phyloP scores from a whole-genome alignment of 441 rosid species.

The Euphorbia schlechtendalii region DNA sequence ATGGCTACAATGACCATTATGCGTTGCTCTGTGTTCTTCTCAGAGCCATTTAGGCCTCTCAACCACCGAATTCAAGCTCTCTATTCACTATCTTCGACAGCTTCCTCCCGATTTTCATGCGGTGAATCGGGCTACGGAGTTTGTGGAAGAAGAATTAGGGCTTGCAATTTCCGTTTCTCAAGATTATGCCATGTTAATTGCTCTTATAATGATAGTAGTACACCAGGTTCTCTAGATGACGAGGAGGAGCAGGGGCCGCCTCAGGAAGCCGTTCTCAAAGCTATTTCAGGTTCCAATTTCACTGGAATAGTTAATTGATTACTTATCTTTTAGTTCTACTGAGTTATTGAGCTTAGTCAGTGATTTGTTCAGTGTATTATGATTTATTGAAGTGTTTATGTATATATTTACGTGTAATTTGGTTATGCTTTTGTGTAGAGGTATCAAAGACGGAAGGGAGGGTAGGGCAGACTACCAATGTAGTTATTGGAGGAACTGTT shows the following conservation, averaged over 20 bases:
- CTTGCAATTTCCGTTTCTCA: constrained; percentile 26
- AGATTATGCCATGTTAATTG: constrained; percentile 33
- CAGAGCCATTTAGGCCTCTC: constrained; percentile 48
- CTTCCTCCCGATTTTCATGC: constrained; percentile 17
- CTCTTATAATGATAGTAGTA: constrained; percentile 23
- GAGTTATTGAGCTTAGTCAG: not conserved
- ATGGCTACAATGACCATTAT: constrained; percentile 68
- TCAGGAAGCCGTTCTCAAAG: constrained; percentile 91
- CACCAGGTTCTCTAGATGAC: constrained; percentile 28
- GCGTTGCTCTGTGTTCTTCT: constrained; percentile 41
- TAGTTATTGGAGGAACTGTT: constrained; percentile 89
- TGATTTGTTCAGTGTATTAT: not conserved
- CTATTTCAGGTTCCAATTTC: constrained; percentile 61
- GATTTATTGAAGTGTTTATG: not conserved
- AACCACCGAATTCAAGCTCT: constrained; percentile 26
- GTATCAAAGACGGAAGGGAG: constrained; percentile 90
- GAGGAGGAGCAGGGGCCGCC: constrained; percentile 81
- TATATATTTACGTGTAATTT: constrained; percentile 8
- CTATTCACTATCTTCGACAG: constrained; percentile 26
- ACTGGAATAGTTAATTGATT: not conserved
- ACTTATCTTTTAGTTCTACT: not conserved
- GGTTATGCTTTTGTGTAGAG: constrained; percentile 38
- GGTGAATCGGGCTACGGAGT: constrained; percentile 24
- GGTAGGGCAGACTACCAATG: constrained; percentile 85
- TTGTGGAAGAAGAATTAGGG: constrained; percentile 30